Base-by-base conservation (phyloP, 805 yeast genomes). In the Komagataella ulmi region DNA sequence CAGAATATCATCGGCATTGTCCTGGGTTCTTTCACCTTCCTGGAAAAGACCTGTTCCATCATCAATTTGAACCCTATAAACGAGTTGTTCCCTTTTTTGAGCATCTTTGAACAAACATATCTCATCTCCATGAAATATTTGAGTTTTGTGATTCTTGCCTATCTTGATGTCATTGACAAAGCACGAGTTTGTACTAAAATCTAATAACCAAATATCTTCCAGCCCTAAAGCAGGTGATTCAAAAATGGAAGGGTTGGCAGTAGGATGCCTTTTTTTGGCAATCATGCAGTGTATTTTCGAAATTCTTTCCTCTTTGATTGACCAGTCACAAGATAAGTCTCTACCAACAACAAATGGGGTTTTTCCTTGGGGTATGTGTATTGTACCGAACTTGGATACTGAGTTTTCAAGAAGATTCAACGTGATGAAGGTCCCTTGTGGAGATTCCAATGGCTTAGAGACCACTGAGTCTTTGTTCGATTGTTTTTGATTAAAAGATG, bases 271-370 rank as follows among this genome's bases (percentile, higher is more conserved):
- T 54, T 80, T 76, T 59, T 79, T 79, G 51, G 73, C 59, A 12
- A 91, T 70, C 30, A 81, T 68, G 64, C 97, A 89, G 65, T 93
- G 98, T 1, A 83, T 72, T 56, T 88, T 86, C 2, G 97, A 90
- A 58, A 91, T 75, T 48, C 97, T 68, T 57, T 76, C 84, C 57
- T 90, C 97, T 36, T 76, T 69, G 17, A 87, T 76, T 46, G 70
- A 71, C 40, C 78, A 74, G 60, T 85, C 81, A 54, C 86, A 77
- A 2, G 73, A 77, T 18, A 73, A 77, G 19, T 77, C 75, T 43
- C 98, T 71, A 1, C 99, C 98, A 51, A 91, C 75, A 52, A 81
- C 73, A 62, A 80, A 83, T 7, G 81, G 79, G 48, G 78, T 80
- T 17, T 74, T 72, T 24, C 87, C 86, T 59, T 84, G 89, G 40